Percentiles rank a stretch among this genome's conserved stretches.
These are phyloP conservation scores for Diaporthe batatas DNA, from an alignment of 2,329 filamentous ascomycete species.

Conservation along the genomic window DNA sequence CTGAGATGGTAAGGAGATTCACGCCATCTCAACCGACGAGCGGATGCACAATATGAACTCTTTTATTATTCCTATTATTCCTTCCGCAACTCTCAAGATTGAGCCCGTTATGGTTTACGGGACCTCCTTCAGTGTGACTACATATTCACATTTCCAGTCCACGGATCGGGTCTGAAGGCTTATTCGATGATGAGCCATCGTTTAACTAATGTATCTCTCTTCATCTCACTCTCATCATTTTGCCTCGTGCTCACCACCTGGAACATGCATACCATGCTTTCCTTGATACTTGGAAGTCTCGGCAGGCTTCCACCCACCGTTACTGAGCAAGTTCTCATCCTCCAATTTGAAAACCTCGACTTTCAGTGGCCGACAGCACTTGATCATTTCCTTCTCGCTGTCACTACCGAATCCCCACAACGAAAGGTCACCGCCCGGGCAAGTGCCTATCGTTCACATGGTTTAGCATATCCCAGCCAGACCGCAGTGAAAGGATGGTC, in stretches of 20 bases:
- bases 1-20: not conserved
- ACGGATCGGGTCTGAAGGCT: not conserved
- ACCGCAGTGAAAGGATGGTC: not conserved
- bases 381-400: slow-evolving; percentile 76
- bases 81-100: not conserved
- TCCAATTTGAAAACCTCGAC: slow-evolving; percentile 78
- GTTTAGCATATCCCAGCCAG: slow-evolving; percentile 52
- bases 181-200: not conserved
- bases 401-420: slow-evolving; percentile 83
- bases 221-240: not conserved
- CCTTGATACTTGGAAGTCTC: slow-evolving; percentile 73
- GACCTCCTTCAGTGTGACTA: not conserved
- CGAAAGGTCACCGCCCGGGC: slow-evolving; percentile 84
- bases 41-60: not conserved
- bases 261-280: slow-evolving; percentile 70
- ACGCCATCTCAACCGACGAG: not conserved
- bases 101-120: not conserved
- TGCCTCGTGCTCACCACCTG: slow-evolving; percentile 40
- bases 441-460: slow-evolving; percentile 65
- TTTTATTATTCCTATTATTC: not conserved
- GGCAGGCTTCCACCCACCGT: slow-evolving; percentile 72
- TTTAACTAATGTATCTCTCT: not conserved
- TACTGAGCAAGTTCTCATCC: slow-evolving; percentile 64
- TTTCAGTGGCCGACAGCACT: slow-evolving; percentile 79
- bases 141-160: not conserved